Evolutionary conservation across 2,329 filamentous ascomycete genomes (phyloP).

Genomic region (Xenoacremonium recifei): DNA sequence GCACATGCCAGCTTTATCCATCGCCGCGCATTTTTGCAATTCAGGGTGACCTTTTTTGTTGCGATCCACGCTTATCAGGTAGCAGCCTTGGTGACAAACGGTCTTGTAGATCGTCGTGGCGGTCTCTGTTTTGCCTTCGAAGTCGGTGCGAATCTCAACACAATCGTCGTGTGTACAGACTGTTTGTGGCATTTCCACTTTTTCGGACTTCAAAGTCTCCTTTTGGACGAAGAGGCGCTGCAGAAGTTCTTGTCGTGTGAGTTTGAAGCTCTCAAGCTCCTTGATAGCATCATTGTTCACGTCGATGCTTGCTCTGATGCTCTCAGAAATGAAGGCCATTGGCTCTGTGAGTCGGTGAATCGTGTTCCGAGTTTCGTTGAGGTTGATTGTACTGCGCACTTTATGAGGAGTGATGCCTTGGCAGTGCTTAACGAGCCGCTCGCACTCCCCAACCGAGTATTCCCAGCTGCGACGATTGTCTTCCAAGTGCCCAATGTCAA

Average conservation of each 20-base stretch:
- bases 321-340: conserved; percentile 14
- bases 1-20: conserved; percentile 1
- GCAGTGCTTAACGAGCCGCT: conserved; percentile 9
- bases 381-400: conserved; percentile 14
- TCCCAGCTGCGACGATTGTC: conserved; percentile 16
- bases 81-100: conserved; percentile 12
- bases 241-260: conserved; percentile 1
- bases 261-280: conserved; percentile 3
- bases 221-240: conserved; percentile 6
- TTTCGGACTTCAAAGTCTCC: background rate
- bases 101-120: conserved; percentile 12
- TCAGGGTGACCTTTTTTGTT: conserved; percentile 1
- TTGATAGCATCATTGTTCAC: background rate
- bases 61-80: conserved; percentile 4
- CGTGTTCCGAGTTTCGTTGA: conserved; percentile 11
- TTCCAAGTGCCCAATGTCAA: background rate
- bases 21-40: conserved; percentile 4
- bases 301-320: conserved; percentile 8
- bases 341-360: conserved; percentile 12
- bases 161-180: conserved; percentile 11
- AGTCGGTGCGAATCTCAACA: conserved; percentile 8
- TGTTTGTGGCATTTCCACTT: conserved; percentile 9
- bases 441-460: conserved; percentile 7
- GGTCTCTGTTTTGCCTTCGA: conserved; percentile 1
- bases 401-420: conserved; percentile 11